Base-by-base conservation (phyloP, 2,329 filamentous ascomycete genomes). In the Pseudopithomyces chartarum region DNA sequence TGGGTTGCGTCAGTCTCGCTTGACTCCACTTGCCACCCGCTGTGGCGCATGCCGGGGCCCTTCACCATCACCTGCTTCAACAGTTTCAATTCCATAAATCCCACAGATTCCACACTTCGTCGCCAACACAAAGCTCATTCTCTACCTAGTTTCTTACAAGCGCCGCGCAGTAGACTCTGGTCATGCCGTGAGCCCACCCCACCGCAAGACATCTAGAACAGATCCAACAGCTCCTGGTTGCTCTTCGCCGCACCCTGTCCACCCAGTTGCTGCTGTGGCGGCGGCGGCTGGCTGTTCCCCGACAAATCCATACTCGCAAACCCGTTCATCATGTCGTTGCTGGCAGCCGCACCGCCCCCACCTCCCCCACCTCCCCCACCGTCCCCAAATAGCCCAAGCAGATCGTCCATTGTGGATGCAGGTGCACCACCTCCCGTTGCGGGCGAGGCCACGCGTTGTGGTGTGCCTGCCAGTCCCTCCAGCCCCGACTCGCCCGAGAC, bases 251-350 rank as follows among this genome's bases (percentile, higher is more conserved):
- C 84, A 44, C 79, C 74, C 60, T 80, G 79, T 61, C 73, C 71
- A 43, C 76, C 78, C 61, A 87, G 72, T 68, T 90, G 84, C 73
- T 86, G 84, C 11, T 81, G 80, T 4, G 89, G 81, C 15, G 89
- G 87, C 32, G 89, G 83, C 17, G 90, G 86, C 63, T 88, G 85
- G 61, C 81, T 85, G 15, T 80, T 78, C 39, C 85, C 86, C 45
- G 87, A 85, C 70, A 99, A 81, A 77, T 91, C 88, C 79, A 99
- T 81, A 4, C 87, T 87, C 26, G 88, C 90, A 71, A 99, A 96
- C 0, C 93, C 93, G 70, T 92, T 92, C 80, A 88, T 82, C 82
- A 97, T 68, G 60, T 81, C 82, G 65, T 40, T 40, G 13, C 15
- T 65, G 52, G 70, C 58, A 44, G 67, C 57, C 65, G 65, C 55